phyloP scores from a whole-genome alignment of 2,329 filamentous ascomycete species.

The Beauveria sp. region DNA sequence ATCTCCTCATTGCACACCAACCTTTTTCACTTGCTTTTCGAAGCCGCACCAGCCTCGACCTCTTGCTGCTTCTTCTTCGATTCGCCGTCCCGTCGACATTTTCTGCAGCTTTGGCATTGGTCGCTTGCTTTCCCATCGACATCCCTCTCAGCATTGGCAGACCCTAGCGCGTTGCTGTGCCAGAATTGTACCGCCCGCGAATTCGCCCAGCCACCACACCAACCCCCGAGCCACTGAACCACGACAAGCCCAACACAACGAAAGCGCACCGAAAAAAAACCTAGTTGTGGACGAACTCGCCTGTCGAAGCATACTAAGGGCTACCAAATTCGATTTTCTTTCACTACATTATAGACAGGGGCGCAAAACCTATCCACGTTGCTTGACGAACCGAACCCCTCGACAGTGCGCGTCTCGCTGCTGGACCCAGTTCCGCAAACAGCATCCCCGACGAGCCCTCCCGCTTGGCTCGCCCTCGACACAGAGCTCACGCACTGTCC shows the following conservation, averaged over 20 bases:
- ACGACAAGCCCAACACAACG: neutral
- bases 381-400: neutral
- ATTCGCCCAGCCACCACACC: neutral
- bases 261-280: neutral
- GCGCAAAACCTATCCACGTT: neutral
- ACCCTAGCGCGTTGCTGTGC: conserved; percentile 4
- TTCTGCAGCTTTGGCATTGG: neutral
- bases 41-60: neutral
- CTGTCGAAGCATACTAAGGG: neutral
- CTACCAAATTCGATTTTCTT: neutral
- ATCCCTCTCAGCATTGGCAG: neutral
- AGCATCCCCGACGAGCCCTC: neutral
- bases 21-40: neutral
- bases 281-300: neutral
- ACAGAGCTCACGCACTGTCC: conserved; percentile 1
- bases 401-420: neutral
- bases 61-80: neutral
- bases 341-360: neutral
- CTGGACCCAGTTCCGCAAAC: conserved; percentile 6
- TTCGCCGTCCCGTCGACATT: neutral
- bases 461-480: conserved; percentile 5
- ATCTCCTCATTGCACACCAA: conserved; percentile 6
- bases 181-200: neutral
- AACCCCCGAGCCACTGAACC: neutral
- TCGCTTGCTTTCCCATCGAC: neutral